Evolutionary conservation across 208 protist genomes (phyloP), one percentile per base, ranked within the genome.

Genomic region (Herpetomonas samuelpessoai): DNA sequence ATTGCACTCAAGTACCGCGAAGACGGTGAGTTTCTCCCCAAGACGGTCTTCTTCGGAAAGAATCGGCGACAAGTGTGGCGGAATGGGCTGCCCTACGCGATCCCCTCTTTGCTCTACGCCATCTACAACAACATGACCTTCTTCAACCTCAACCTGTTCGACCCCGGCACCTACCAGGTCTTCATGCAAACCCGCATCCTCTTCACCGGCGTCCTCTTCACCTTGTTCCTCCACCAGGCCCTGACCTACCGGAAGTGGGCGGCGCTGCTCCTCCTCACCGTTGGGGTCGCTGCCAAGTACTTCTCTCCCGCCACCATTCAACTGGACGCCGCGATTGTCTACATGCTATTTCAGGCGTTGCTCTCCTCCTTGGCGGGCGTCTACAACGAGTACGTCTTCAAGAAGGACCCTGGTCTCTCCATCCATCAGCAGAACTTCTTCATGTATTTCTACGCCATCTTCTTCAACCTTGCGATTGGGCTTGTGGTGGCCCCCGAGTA

Each of bases 91-190:
- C 38, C 66, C 10, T 91, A 85, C 58, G 52, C 76, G 10, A 46
- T 88, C 0, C 72, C 81, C 1, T 69, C 86, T 3, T 47, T 86
- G 18, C 59, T 88, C n/a, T 95, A 95, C 63, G 78, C 76, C 3
- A 58, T 95, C 14, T 91, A 91, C 68, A 88, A 95, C 72, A 93
- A 93, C 65, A 18, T 95, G 19, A 90, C 81, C 1, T 95, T 84
- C 56, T 51, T 78, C 48, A 92, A 87, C 57, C 63, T 95, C 0
- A 48, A 57, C 24, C 44, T 71, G 9, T 77, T 91, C 57, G 68
- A 95, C 65, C 59, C 79, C 9, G 74, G 63, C 35, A 92, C 84
- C 10, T 90, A 88, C 31, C 72, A 83, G 52, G 64, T 95, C 2
- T 82, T 91, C 52, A 91, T 95, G 83, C 85, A 95, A 57, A 82